These are phyloP conservation scores for Rhynchospora tenuis DNA, from an alignment of 176 grass and related monocot species.

Conservation along the genomic window DNA sequence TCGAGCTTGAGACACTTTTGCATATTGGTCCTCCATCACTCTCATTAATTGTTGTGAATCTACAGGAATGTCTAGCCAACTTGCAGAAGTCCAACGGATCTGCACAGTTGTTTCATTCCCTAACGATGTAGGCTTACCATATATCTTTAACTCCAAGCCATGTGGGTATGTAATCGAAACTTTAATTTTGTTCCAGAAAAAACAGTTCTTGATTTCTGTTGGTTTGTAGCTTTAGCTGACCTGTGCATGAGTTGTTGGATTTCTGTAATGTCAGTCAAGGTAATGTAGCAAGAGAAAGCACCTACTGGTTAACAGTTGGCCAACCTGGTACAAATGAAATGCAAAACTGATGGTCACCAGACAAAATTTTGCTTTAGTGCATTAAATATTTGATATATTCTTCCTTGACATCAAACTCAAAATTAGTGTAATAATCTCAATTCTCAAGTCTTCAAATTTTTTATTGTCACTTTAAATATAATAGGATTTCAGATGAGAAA, in stretches of 20 bases:
- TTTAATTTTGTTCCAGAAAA: neutral
- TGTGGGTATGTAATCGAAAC: constrained; percentile 12
- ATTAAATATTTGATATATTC: neutral
- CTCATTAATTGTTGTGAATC: neutral
- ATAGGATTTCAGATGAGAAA: too few relatives aligned
- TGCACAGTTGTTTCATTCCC: constrained; percentile 58
- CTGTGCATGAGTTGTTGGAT: neutral
- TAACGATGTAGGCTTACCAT: constrained; percentile 61
- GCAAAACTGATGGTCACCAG: neutral
- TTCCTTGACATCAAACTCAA: neutral
- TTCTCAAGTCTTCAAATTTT: neutral
- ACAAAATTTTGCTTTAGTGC: neutral
- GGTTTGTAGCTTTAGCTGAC: neutral
- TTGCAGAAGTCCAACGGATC: constrained; percentile 29
- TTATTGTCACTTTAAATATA: constrained; percentile 13
- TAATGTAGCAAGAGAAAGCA: neutral
- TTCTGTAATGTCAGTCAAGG: neutral
- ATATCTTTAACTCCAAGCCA: constrained; percentile 76
- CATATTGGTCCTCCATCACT: neutral
- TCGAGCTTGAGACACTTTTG: neutral
- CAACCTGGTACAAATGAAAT: neutral
- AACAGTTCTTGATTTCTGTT: neutral
- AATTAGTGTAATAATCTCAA: constrained; percentile 6
- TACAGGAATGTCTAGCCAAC: constrained; percentile 49
- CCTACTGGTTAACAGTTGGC: neutral